Conservation (phyloP, 1,284 basidiomycete genomes). For the Marasmius tenuissimus region DNA sequence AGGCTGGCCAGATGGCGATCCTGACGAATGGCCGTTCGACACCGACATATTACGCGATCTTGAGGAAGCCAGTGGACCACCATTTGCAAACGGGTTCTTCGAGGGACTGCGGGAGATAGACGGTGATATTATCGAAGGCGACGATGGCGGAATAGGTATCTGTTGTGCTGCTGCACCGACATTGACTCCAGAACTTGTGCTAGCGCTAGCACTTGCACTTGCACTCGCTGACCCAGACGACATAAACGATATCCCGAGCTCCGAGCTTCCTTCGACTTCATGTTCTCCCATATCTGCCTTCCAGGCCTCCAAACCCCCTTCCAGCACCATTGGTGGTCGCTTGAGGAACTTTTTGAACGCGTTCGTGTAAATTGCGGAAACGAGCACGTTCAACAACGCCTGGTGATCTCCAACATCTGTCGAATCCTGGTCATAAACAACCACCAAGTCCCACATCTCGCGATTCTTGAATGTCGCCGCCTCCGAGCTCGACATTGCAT, state of each 20-base stretch:
- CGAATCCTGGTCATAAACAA: slow-evolving; percentile 82
- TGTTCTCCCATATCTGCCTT: slow-evolving; percentile 59
- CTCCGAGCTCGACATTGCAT: slow-evolving; percentile 77
- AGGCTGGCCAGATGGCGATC: not conserved
- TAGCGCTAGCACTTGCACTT: not conserved
- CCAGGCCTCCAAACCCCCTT: slow-evolving; percentile 90
- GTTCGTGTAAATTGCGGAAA: slow-evolving; percentile 70
- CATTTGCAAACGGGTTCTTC: slow-evolving; percentile 4
- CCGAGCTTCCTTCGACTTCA: slow-evolving; percentile 31
- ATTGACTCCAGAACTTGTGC: not conserved
- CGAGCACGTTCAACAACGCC: slow-evolving; percentile 60
- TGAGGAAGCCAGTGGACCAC: not conserved
- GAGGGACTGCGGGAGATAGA: not conserved
- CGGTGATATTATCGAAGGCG: slow-evolving; percentile 1
- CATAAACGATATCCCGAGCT: not conserved
- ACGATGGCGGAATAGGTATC: not conserved
- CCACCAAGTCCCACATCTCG: slow-evolving; percentile 88
- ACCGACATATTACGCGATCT: not conserved
- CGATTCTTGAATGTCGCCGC: slow-evolving; percentile 75
- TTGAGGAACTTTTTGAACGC: slow-evolving; percentile 76
- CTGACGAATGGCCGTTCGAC: not conserved
- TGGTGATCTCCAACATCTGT: slow-evolving; percentile 49
- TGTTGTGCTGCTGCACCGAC: slow-evolving; percentile 3
- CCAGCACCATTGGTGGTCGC: slow-evolving; percentile 79
- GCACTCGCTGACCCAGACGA: not conserved